Base-by-base conservation (phyloP, 345 rosid genomes). In the Brassica napus region DNA sequence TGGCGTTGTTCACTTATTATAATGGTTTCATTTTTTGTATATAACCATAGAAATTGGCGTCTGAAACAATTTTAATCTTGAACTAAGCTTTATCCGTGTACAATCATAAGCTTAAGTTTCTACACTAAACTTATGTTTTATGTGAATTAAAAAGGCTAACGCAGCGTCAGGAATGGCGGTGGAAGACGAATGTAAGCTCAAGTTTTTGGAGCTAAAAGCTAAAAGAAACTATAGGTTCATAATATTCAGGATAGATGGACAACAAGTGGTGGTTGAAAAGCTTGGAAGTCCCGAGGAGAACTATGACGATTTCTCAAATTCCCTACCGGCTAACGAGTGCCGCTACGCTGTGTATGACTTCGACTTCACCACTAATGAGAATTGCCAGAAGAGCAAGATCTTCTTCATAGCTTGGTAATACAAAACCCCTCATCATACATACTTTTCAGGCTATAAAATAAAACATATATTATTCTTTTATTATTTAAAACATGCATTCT, bases 371-470 rank as follows among this genome's bases (percentile, higher is more conserved):
- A 94, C 97, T 39, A 52, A 68, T 30, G 98, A 94, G 86, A 89
- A 94, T 72, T 90, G 95, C 88, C 98, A 94, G 91, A 94, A 91
- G 85, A 92, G 97, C 97, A 94, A 94, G 83, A 94, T 94, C 74
- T 91, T 92, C 89, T 94, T 94, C 91, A 84, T 94, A 21, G 98
- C 98, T 15, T 94, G 98, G 98, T 92, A 77, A 63, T 16, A 35
- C 61, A 52, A 70, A 18, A 32, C 30, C 11, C 74, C 18, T 28
- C 6, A 23, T 39, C 6, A 39, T 11, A 66, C 24, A 90, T 15
- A 68, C 64, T 62, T 32, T 68, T 4, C 54, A 75, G 64, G 24
- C 26, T 60, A 60, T 60, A 26, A 4, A 65, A 34, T 59, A 26
- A 4, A 65, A 34, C 69, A 34, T 65, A 23, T 18, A 15, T 65